Evolutionary conservation across 2,329 filamentous ascomycete species (phyloP).

Genomic region (Neonectria neomacrospora): DNA sequence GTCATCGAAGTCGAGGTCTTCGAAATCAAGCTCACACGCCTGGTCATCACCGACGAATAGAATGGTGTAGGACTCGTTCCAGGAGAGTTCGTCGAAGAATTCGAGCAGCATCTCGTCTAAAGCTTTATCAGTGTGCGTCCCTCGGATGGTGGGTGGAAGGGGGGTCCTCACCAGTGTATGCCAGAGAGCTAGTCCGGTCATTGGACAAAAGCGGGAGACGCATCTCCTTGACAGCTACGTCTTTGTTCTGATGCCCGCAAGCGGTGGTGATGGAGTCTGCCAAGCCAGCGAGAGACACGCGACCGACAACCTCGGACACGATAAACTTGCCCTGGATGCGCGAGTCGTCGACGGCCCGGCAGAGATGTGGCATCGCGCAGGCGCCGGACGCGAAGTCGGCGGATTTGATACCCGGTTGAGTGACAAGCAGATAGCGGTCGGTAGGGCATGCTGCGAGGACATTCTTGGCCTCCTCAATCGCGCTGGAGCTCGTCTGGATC

Average conservation of each 20-base stretch:
- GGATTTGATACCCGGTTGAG: constrained; percentile 78
- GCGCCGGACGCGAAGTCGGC: constrained; percentile 69
- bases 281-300: constrained; percentile 56
- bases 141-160: neutral
- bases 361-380: constrained; percentile 66
- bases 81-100: constrained; percentile 54
- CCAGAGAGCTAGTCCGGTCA: constrained; percentile 57
- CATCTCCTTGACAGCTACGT: constrained; percentile 54
- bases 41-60: constrained; percentile 81
- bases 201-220: constrained; percentile 55
- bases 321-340: constrained; percentile 55
- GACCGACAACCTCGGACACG: constrained; percentile 69
- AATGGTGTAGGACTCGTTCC: constrained; percentile 72
- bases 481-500: constrained; percentile 61
- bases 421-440: constrained; percentile 79
- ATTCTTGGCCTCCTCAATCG: constrained; percentile 56
- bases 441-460: constrained; percentile 76
- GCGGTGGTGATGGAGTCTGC: constrained; percentile 56
- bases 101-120: constrained; percentile 63
- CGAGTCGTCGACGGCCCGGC: constrained; percentile 51
- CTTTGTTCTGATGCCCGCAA: constrained; percentile 56
- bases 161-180: constrained; percentile 58
- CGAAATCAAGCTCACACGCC: constrained; percentile 48
- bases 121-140: neutral
- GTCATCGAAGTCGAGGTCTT: constrained; percentile 73